Conservation (phyloP, 2,329 filamentous ascomycete genomes). For the Lizonia empirigonia region DNA sequence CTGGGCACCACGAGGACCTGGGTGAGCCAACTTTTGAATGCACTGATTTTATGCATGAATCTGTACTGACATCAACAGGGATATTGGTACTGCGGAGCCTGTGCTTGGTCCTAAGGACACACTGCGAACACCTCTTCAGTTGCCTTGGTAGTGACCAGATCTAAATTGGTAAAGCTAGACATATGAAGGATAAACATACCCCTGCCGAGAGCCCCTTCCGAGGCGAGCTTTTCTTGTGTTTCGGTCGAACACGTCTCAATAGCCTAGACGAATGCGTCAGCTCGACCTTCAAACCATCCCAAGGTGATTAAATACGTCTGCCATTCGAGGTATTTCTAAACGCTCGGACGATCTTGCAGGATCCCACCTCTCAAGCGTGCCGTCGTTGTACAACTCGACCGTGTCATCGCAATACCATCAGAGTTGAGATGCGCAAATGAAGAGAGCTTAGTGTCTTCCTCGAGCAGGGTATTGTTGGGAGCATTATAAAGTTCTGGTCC, state of each 20-base stretch:
- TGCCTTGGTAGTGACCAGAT: constrained; percentile 64
- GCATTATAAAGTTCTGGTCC: constrained; percentile 17
- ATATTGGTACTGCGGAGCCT: constrained; percentile 71
- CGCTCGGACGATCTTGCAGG: no score
- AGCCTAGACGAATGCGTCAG: no score
- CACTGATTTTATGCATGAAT: no score
- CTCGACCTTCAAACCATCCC: no score
- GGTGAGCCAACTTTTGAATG: no score
- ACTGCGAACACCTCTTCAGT: constrained; percentile 66
- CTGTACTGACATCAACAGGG: constrained; percentile 51
- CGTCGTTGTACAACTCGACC: constrained; percentile 21
- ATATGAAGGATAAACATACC: background rate
- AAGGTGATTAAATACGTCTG: no score
- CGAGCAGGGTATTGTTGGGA: background rate
- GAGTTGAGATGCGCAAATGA: constrained; percentile 17
- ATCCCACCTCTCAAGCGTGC: constrained; percentile 21
- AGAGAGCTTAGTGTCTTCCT: background rate
- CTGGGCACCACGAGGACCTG: constrained; percentile 73
- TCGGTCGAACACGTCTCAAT: no score
- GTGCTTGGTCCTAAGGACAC: constrained; percentile 63
- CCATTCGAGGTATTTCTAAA: no score
- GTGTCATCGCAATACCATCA: constrained; percentile 22
- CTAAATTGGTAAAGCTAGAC: background rate
- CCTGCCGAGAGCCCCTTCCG: no score
- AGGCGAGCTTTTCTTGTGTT: no score